These are phyloP conservation scores for Trematosphaeria pertusa DNA, from an alignment of 2,329 filamentous ascomycete species.

Conservation along the genomic window DNA sequence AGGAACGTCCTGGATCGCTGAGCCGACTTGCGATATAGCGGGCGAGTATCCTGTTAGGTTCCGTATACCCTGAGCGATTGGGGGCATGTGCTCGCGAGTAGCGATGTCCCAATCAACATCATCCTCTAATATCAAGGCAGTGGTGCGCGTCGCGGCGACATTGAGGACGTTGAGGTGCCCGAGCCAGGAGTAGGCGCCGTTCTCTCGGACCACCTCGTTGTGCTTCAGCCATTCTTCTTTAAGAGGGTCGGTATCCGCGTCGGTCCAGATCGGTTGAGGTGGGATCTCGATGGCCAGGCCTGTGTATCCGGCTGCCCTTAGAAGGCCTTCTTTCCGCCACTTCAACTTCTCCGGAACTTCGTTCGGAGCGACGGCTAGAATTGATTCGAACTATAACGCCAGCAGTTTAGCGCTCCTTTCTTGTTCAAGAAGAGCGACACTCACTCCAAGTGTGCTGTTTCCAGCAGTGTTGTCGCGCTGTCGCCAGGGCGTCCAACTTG, in stretches of 20 bases:
- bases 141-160: constrained; percentile 1
- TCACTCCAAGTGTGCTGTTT: neutral
- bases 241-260: neutral
- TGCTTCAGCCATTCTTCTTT: neutral
- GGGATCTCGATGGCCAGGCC: constrained; percentile 12
- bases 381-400: constrained; percentile 12
- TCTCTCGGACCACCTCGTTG: neutral
- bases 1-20: constrained; percentile 42
- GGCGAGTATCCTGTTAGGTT: constrained; percentile 1
- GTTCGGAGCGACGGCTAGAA: constrained; percentile 10
- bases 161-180: constrained; percentile 16
- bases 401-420: neutral
- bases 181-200: constrained; percentile 13
- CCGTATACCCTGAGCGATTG: constrained; percentile 3
- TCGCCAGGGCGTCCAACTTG: neutral
- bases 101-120: constrained; percentile 17
- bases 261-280: neutral
- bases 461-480: neutral
- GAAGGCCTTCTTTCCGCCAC: constrained; percentile 16
- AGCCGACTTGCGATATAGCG: neutral
- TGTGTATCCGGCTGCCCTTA: constrained; percentile 12
- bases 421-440: neutral
- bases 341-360: neutral
- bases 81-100: constrained; percentile 1
- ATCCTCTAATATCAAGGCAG: constrained; percentile 16